Base-by-base conservation (phyloP, 345 rosid species). In the Sonneratia alba region DNA sequence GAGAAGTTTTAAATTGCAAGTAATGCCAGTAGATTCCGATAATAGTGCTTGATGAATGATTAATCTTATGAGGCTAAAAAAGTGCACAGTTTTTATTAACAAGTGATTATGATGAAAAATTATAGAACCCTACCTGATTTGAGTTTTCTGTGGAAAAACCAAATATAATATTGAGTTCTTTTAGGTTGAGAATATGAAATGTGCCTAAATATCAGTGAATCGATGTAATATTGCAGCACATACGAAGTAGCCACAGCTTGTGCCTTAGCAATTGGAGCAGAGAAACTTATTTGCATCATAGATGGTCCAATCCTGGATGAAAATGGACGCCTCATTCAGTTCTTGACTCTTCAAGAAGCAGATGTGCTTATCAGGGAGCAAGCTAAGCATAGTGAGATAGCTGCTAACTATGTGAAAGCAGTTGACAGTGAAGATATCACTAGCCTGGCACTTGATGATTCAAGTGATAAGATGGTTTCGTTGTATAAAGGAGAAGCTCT, bases 221-320 rank as follows among this genome's bases (percentile, higher is more conserved):
- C 22, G 27, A 36, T 40, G 9, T 45, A 66, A 7, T 43, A 34
- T 82, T 74, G 81, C 90, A 94, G 97, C 87, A 88, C 95, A 55
- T 94, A 90, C 71, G 98, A 94, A 86, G 98, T 94, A 55, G 98
- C 98, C 66, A 94, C 98, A 24, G 97, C 98, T 48, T 94, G 98
- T 85, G 98, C 98, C 66, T 76, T 90, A 73, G 97, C 97, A 43
- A 87, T 94, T 77, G 93, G 84, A 71, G 97, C 98, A 73, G 97
- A 93, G 75, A 94, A 94, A 83, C 98, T 94, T 82, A 89, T 94
- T 64, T 88, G 95, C 74, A 78, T 90, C 70, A 85, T 90, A 78
- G 97, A 94, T 72, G 98, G 97, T 71, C 96, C 96, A 34, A 87
- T 94, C 77, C 78, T 82, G 42, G 96, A 91, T 73, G 96, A 91